Conservation (phyloP, 257 asterid genomes). For the Prunella vulgaris region DNA sequence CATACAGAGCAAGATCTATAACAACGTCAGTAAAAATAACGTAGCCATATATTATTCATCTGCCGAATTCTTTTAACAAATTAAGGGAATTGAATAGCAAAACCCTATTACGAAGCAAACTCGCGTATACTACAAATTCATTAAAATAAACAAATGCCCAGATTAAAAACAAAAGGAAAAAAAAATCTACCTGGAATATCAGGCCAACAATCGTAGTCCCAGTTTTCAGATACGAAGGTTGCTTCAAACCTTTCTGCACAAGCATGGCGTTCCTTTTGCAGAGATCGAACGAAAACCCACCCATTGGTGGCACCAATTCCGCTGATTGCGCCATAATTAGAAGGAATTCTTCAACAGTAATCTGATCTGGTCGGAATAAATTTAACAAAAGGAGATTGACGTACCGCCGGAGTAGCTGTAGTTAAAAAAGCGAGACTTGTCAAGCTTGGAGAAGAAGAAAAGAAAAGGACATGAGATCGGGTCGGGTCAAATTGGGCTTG, state of each 20-base stretch:
- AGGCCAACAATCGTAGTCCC: constrained; percentile 95
- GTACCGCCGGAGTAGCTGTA: no score
- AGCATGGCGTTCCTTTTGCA: constrained; percentile 90
- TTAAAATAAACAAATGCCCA: background rate
- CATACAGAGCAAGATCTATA: background rate
- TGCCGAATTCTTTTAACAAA: background rate
- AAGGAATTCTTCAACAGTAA: background rate
- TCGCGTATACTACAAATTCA: background rate
- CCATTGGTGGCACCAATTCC: constrained; percentile 36
- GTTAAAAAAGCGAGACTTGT: no score
- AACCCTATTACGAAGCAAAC: background rate
- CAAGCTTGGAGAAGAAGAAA: no score
- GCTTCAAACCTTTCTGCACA: constrained; percentile 57
- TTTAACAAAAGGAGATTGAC: background rate
- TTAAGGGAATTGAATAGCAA: background rate
- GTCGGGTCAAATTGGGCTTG: no score
- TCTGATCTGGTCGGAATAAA: background rate
- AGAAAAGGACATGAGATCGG: no score
- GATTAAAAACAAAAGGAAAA: background rate
- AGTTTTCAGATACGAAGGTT: constrained; percentile 72
- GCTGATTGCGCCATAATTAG: constrained; percentile 22
- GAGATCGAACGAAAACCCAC: constrained; percentile 79
- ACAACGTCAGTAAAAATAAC: background rate
- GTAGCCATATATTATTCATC: background rate
- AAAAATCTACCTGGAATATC: constrained; percentile 52